phyloP scores from a whole-genome alignment of 495 filamentous ascomycete genomes.

The Neurospora sp. region DNA sequence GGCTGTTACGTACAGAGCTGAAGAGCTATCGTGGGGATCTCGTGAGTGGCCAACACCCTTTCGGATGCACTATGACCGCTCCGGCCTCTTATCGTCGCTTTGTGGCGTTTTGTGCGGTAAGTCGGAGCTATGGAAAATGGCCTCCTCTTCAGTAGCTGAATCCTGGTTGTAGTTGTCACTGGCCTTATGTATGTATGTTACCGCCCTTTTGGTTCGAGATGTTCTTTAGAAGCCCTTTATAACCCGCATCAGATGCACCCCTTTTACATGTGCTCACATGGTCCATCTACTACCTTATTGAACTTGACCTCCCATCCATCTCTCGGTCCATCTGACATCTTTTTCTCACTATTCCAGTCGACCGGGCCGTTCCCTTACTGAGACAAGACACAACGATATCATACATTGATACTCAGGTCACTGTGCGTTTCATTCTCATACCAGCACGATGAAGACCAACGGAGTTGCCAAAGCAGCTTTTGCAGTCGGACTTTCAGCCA shows the following conservation, averaged over 20 bases:
- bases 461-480: slow-evolving; percentile 3
- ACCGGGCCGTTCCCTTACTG: neutral
- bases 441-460: slow-evolving; percentile 10
- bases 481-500: slow-evolving; percentile 10
- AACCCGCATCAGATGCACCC: neutral
- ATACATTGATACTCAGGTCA: neutral
- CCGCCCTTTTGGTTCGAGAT: slow-evolving; percentile 5
- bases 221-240: slow-evolving; percentile 3
- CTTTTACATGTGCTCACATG: neutral
- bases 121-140: neutral
- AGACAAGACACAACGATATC: neutral
- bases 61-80: neutral
- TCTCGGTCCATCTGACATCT: neutral
- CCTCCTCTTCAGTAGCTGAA: neutral
- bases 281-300: neutral
- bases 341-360: neutral
- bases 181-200: neutral
- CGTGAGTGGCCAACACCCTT: neutral
- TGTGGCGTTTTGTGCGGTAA: neutral
- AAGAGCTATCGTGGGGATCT: neutral
- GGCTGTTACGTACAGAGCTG: slow-evolving; percentile 2
- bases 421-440: neutral
- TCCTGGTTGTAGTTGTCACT: neutral
- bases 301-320: neutral
- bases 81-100: neutral